These are phyloP conservation scores for Penicillium sp. DNA, from an alignment of 2,329 filamentous ascomycete species.

Conservation along the genomic window DNA sequence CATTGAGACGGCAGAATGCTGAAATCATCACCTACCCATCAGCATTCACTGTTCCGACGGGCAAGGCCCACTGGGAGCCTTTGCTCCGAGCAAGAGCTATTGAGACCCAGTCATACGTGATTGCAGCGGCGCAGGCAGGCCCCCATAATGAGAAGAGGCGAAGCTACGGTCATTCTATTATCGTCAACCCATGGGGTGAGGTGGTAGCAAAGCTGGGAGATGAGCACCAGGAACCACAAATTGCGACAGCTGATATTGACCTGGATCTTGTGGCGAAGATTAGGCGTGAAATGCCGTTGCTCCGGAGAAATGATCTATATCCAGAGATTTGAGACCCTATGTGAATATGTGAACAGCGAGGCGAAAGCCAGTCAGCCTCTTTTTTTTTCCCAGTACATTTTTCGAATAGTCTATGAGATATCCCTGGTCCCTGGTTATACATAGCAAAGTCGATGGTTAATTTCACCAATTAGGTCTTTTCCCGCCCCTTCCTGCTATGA, in stretches of 20 bases:
- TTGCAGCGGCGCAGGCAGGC: conserved; percentile 82
- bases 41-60: conserved; percentile 85
- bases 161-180: conserved; percentile 83
- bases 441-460: neutral
- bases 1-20: conserved; percentile 65
- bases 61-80: conserved; percentile 79
- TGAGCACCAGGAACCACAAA: conserved; percentile 46
- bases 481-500: neutral
- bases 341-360: neutral
- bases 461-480: neutral
- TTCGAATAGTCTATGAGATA: neutral
- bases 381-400: no score
- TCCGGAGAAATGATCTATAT: conserved; percentile 55
- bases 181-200: conserved; percentile 83
- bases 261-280: conserved; percentile 53
- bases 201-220: conserved; percentile 64
- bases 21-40: conserved; percentile 83
- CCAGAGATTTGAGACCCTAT: conserved; percentile 35
- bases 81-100: conserved; percentile 79
- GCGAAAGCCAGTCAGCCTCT: neutral
- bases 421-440: neutral
- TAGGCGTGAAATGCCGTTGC: conserved; percentile 57
- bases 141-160: conserved; percentile 70
- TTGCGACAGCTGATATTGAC: conserved; percentile 56
- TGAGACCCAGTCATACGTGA: conserved; percentile 82